Percentiles rank a stretch among this genome's conserved stretches.
These are phyloP conservation scores for Boletus pseudopeckii DNA, from an alignment of 768 basidiomycete genomes.

Conservation along the genomic window DNA sequence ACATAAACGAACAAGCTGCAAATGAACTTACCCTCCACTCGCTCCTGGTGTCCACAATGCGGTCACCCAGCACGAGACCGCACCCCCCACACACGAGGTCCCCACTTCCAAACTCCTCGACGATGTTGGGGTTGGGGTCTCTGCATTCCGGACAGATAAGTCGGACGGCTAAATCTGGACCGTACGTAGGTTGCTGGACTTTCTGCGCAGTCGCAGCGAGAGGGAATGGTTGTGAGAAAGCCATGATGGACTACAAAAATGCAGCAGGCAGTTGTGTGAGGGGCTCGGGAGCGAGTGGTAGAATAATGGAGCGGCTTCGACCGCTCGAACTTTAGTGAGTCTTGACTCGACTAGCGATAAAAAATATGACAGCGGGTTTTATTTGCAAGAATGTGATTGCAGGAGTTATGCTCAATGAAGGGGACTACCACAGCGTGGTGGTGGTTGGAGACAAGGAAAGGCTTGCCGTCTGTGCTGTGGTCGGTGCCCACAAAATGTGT, in stretches of 20 bases:
- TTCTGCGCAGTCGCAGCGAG: slow-evolving; percentile 55
- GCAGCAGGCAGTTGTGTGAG: slow-evolving; percentile 15
- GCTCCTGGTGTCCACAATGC: slow-evolving; percentile 95
- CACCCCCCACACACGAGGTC: slow-evolving; percentile 95
- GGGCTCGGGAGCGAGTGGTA: slow-evolving; percentile 19
- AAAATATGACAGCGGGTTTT: slow-evolving; percentile 3
- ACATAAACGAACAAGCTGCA: slow-evolving; percentile 12
- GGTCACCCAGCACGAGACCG: slow-evolving; percentile 92
- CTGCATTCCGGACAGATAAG: slow-evolving; percentile 95
- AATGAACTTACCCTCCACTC: slow-evolving; percentile 85
- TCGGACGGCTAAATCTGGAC: slow-evolving; percentile 82
- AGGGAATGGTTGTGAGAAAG: slow-evolving; percentile 78
- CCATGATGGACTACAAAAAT: slow-evolving; percentile 38
- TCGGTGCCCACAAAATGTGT: slow-evolving; percentile 18
- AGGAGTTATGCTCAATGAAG: slow-evolving; percentile 6
- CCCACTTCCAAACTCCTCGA: slow-evolving; percentile 97
- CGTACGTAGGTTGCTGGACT: slow-evolving; percentile 57
- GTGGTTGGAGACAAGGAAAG: slow-evolving; percentile 21
- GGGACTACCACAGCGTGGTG: slow-evolving; percentile 20
- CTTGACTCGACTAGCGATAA: slow-evolving; percentile 20
- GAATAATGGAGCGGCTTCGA: slow-evolving; percentile 5
- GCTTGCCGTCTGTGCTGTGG: slow-evolving; percentile 6
- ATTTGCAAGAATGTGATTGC: slow-evolving; percentile 10
- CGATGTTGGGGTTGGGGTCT: slow-evolving; percentile 89
- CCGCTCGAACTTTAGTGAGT: slow-evolving; percentile 21